Evolutionary conservation across 768 basidiomycete genomes (phyloP), one percentile per base, ranked within the genome.

Genomic region (Cyathus striatus): DNA sequence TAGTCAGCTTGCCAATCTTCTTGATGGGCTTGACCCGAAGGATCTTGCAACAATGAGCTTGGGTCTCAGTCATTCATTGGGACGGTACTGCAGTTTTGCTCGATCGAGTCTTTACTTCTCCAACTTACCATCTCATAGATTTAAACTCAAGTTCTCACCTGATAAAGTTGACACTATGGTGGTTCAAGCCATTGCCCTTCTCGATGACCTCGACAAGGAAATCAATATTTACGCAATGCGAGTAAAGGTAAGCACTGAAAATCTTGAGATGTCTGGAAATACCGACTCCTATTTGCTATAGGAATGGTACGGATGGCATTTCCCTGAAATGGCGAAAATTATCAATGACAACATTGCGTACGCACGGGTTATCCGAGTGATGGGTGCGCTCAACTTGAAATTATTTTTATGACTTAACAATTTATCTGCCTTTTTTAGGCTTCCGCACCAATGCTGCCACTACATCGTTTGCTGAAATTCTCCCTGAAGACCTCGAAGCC

Each of bases 251-350:
- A 37, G 20, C 20, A 23, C n/a, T 24, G 18, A 24, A 14, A 46
- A 40, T 23, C 48, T 37, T 21, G 22, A n/a, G 18, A 10, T 41
- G 33, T 27, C 25, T 17, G 14, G 13, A 26, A 37, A 40, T 27
- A 30, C 13, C 38, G 6, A 21, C 13, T 39, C 13, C 40, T 40
- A 16, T 16, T 43, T 26, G 37, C 4, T 53, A n/a, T n/a, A 96
- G 95, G 96, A 99, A 79, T 99, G 96, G 96, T 99, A 99, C 56
- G 96, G 96, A 26, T 99, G 96, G 96, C 96, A 99, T 71, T 99
- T 99, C 78, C 96, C 96, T 4, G 96, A 99, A 67, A 90, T 99
- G 86, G 88, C 86, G 46, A 98, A 97, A 72, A 98, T 99, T 61
- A 88, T 99, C 51, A 81, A 84, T 46, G 96, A 99, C 73, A 99